Evolutionary conservation across 2,329 filamentous ascomycete genomes (phyloP), one percentile per base, ranked within the genome.

Genomic region (Nakataea oryzae): DNA sequence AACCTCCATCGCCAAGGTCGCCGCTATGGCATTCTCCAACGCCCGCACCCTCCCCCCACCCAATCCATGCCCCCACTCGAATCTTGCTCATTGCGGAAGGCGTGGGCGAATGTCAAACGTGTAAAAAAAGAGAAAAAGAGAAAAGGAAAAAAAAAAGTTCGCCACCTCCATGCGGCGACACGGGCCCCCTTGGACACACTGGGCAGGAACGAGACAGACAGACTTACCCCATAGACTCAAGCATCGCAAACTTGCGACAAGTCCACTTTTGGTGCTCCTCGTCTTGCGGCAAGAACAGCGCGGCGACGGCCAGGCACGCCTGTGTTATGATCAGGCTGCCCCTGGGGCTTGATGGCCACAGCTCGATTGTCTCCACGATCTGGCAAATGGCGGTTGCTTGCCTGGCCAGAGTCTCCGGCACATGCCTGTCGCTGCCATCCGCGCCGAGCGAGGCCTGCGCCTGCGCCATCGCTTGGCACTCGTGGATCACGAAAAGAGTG

Each of bases 221-320:
- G 21, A 50, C 66, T 62, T 60, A 67, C 66, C 67, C 67, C 63
- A 67, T 63, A 0, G 64, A 64, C 74, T 97, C 93, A 57, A 96
- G 80, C 61, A 84, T 76, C 24, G 91, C 91, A 72, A 96, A 86
- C 73, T 90, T 93, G 67, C 83, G 82, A 64, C 91, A 85, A 65
- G 87, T 81, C 93, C 93, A 97, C 79, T 86, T 86, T 12, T 85
- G 83, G 70, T 96, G 86, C 66, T 80, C 85, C 29, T 78, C 70
- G 64, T 96, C 89, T 65, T 85, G 86, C 0, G 89, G 91, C n/a
- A 97, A 75, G 70, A 95, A 95, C 60, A 96, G 77, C 13, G 85
- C 82, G 2, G 89, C 86, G 63, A 97, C 87, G 0, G 86, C 88
- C 47, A 97, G 76, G 67, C 85, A 86, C 14, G 90, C 86, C 70